phyloP scores from a whole-genome alignment of 176 grass and related monocot species.

The Lolium rigidum region DNA sequence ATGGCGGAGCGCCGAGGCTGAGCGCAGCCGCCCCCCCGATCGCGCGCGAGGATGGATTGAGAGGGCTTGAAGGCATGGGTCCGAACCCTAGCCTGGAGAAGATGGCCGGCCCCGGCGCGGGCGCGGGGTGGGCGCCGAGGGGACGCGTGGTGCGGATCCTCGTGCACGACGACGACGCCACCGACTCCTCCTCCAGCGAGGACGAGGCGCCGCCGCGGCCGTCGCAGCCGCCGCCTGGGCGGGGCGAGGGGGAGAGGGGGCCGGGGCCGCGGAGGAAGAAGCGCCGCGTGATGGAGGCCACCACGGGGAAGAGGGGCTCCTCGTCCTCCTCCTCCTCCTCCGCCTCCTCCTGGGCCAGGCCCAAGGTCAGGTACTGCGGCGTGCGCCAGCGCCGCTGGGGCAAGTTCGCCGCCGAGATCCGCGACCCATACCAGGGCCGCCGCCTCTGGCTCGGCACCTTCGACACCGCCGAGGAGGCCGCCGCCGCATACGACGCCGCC shows the following conservation, averaged over 20 bases:
- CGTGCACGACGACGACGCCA: slow-evolving; percentile 78
- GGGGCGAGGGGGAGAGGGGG: background rate
- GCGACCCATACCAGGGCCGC: slow-evolving; percentile 60
- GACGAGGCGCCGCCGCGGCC: slow-evolving; percentile 44
- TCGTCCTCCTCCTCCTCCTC: background rate
- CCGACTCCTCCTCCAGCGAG: slow-evolving; percentile 93
- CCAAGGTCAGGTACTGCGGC: slow-evolving; percentile 58
- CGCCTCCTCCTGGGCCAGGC: background rate
- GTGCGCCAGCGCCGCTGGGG: slow-evolving; percentile 85
- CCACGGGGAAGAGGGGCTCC: slow-evolving; percentile 1
- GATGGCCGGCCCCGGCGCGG: slow-evolving; percentile 1
- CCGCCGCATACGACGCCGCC: slow-evolving; percentile 70
- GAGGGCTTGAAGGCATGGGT: slow-evolving; percentile 46
- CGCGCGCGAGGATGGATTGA: slow-evolving; percentile 54
- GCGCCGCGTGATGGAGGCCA: slow-evolving; percentile 46
- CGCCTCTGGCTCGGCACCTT: slow-evolving; percentile 98
- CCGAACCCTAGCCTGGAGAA: slow-evolving; percentile 57
- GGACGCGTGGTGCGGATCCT: slow-evolving; percentile 64
- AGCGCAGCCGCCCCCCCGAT: slow-evolving; percentile 15
- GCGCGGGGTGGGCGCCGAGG: background rate
- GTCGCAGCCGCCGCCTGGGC: background rate
- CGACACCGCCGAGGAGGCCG: slow-evolving; percentile 90
- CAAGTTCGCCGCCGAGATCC: slow-evolving; percentile 82
- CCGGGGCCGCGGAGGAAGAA: background rate
- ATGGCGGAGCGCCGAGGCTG: slow-evolving; percentile 51